These are phyloP conservation scores for Plasmodium knowlesi DNA, from an alignment of 169 alveolate species.

Conservation along the genomic window DNA sequence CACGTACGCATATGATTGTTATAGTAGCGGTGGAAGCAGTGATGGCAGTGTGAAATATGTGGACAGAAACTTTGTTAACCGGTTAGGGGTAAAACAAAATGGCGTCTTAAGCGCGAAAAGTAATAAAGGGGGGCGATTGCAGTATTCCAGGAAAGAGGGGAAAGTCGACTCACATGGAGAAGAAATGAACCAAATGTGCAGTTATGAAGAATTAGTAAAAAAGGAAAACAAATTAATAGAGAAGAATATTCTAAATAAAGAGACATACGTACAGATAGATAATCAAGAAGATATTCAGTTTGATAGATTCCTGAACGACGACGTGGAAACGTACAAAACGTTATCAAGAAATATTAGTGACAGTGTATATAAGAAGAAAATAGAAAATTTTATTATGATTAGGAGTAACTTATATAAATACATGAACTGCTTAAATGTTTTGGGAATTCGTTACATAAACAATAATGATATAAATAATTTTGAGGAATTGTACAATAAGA, in stretches of 20 bases:
- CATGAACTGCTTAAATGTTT: constrained; percentile 73
- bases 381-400: constrained; percentile 72
- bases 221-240: constrained; percentile 12
- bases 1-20: background rate
- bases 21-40: background rate
- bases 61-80: constrained; percentile 5
- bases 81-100: background rate
- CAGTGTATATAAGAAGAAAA: constrained; percentile 64
- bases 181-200: background rate
- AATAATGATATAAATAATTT: constrained; percentile 75
- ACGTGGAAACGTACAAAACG: constrained; percentile 39
- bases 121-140: background rate
- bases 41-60: background rate
- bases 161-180: background rate
- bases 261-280: constrained; percentile 70
- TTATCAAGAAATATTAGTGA: constrained; percentile 70
- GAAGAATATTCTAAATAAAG: constrained; percentile 43
- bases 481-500: constrained; percentile 22
- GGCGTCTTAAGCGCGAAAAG: background rate
- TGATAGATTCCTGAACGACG: constrained; percentile 61
- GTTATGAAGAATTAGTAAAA: background rate
- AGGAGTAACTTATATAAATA: constrained; percentile 69
- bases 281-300: constrained; percentile 61
- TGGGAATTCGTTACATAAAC: constrained; percentile 62
- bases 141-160: background rate